phyloP scores from a whole-genome alignment of 2,329 filamentous ascomycete species.

The Pseudovirgaria hyperparasitica region DNA sequence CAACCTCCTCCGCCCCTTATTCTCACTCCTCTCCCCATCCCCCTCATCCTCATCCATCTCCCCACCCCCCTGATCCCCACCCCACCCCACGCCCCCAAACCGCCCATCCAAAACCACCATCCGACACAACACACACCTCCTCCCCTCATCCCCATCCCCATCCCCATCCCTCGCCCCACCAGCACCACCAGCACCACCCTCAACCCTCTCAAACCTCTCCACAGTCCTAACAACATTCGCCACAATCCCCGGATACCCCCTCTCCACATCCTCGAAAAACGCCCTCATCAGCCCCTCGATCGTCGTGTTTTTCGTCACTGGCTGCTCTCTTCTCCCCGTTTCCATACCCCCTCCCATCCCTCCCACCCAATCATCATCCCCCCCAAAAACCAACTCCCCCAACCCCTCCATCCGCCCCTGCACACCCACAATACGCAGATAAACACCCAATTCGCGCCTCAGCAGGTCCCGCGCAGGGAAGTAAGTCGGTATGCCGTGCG shows the following conservation, averaged over 20 bases:
- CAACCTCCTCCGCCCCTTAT: too few species aligned
- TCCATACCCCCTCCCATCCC: too few species aligned
- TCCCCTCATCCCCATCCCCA: slow-evolving; percentile 17
- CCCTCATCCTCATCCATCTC: slow-evolving; percentile 12
- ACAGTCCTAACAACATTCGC: slow-evolving; percentile 90
- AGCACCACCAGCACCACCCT: slow-evolving; percentile 12
- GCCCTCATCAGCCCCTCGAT: slow-evolving; percentile 84
- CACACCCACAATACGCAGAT: too few species aligned
- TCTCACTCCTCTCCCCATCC: slow-evolving; percentile 13
- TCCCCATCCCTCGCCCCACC: slow-evolving; percentile 9
- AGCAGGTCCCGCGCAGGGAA: slow-evolving; percentile 79
- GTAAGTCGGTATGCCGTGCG: slow-evolving; percentile 49
- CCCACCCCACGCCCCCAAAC: slow-evolving; percentile 48
- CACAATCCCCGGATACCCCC: slow-evolving; percentile 79
- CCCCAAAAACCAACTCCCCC: slow-evolving; percentile 39
- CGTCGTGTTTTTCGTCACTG: slow-evolving; percentile 56
- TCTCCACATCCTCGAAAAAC: slow-evolving; percentile 79
- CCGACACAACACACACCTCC: slow-evolving; percentile 54
- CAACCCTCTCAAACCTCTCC: slow-evolving; percentile 55
- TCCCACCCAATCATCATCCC: too few species aligned
- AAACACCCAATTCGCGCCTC: slow-evolving; percentile 63
- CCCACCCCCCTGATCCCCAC: slow-evolving; percentile 41
- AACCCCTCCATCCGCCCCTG: too few species aligned
- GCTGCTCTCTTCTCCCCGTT: too few species aligned
- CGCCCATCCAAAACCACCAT: slow-evolving; percentile 51